phyloP scores from a whole-genome alignment of 208 protist genomes.

The Crithidia expoeki region DNA sequence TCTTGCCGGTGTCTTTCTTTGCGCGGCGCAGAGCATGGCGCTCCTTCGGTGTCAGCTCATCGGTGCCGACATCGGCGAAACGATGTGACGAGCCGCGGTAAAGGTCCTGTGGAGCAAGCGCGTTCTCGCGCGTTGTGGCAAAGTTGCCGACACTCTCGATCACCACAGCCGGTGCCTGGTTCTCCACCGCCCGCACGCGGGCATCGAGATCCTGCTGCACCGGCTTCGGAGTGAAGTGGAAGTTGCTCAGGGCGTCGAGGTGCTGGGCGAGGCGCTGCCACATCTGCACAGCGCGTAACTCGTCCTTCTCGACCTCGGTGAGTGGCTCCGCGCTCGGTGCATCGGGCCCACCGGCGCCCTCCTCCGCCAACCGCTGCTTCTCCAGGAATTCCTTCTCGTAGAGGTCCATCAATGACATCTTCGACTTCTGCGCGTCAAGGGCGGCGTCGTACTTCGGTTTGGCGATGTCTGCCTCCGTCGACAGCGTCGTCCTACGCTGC shows the following conservation, averaged over 20 bases:
- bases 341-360: constrained; percentile 40
- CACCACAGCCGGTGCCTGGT: constrained; percentile 81
- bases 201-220: constrained; percentile 85
- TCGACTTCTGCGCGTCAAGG: constrained; percentile 86
- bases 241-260: constrained; percentile 92
- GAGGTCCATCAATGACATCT: constrained; percentile 90
- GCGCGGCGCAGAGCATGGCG: constrained; percentile 73
- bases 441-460: constrained; percentile 60
- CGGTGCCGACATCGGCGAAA: constrained; percentile 70
- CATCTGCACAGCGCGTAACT: constrained; percentile 91
- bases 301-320: constrained; percentile 91
- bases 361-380: constrained; percentile 68
- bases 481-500: constrained; percentile 46
- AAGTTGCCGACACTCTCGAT: constrained; percentile 87
- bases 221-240: constrained; percentile 91
- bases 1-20: constrained; percentile 68
- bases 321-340: constrained; percentile 73
- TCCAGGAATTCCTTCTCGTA: constrained; percentile 93
- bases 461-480: constrained; percentile 65
- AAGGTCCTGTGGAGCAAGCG: constrained; percentile 90
- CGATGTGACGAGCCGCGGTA: constrained; percentile 64
- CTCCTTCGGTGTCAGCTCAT: constrained; percentile 76
- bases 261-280: constrained; percentile 89
- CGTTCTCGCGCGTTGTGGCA: constrained; percentile 72
- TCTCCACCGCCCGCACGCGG: constrained; percentile 85